A percentile compares a stretch with the other conserved stretches of the same genome.
Conservation (phyloP, 169 alveolate genomes). For the Plasmodium vivax region DNA sequence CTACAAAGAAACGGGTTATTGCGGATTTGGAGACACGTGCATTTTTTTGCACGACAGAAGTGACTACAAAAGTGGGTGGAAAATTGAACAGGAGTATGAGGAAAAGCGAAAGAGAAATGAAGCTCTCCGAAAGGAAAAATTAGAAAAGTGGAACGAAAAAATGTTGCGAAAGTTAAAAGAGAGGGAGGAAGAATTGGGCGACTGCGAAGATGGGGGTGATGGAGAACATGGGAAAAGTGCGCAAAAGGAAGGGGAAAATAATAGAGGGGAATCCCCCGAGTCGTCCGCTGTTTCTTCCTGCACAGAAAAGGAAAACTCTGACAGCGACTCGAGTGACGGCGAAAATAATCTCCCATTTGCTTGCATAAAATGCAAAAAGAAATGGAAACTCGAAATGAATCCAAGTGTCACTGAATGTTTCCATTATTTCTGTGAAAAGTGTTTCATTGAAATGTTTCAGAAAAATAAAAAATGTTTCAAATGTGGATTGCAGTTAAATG, state of each 20-base stretch:
- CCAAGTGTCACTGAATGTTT: constrained; percentile 93
- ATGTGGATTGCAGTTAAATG: constrained; percentile 90
- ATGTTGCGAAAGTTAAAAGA: constrained; percentile 76
- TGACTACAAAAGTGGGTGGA: constrained; percentile 96
- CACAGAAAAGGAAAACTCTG: constrained; percentile 58
- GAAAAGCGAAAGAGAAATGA: constrained; percentile 87
- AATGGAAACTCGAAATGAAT: constrained; percentile 84
- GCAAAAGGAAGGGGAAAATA: constrained; percentile 46
- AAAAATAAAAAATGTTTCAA: constrained; percentile 87
- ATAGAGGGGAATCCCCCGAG: constrained; percentile 35
- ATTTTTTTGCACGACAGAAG: constrained; percentile 97
- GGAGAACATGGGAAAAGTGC: constrained; percentile 33
- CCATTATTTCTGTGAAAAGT: constrained; percentile 95
- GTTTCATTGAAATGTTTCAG: constrained; percentile 90
- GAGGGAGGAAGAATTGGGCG: constrained; percentile 76
- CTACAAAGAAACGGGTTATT: constrained; percentile 97
- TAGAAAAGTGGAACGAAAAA: constrained; percentile 80
- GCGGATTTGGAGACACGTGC: constrained; percentile 98
- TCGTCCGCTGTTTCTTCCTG: constrained; percentile 14
- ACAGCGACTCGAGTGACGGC: constrained; percentile 43
- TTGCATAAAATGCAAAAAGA: constrained; percentile 88
- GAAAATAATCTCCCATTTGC: constrained; percentile 82
- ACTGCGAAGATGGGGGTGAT: constrained; percentile 48
- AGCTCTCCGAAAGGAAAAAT: constrained; percentile 81
- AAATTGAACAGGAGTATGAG: constrained; percentile 94